phyloP scores from a whole-genome alignment of 768 basidiomycete genomes.

The Podaxis sp. region DNA sequence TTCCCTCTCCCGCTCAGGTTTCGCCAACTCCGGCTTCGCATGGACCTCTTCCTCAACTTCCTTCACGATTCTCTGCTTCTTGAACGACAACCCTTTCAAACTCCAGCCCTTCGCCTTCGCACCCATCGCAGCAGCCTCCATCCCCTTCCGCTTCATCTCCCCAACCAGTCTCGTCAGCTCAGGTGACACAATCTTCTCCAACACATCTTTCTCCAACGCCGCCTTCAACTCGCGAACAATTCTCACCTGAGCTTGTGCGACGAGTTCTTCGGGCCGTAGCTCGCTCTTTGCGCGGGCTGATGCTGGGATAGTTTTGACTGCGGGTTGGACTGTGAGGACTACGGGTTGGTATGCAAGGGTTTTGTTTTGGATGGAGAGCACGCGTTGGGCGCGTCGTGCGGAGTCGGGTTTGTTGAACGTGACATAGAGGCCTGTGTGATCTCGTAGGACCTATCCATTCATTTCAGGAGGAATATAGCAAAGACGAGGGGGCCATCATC shows the following conservation, averaged over 20 bases:
- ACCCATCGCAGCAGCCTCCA: conserved; percentile 17
- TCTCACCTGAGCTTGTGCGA: conserved; percentile 53
- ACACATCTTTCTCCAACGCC: conserved; percentile 64
- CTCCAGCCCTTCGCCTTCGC: conserved; percentile 31
- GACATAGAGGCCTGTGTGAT: conserved; percentile 75
- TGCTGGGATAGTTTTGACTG: conserved; percentile 27
- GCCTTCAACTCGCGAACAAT: conserved; percentile 57
- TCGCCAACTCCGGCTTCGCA: conserved; percentile 41
- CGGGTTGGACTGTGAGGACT: conserved; percentile 48
- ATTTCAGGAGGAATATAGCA: too few species aligned
- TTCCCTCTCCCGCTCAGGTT: conserved; percentile 39
- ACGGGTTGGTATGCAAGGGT: conserved; percentile 48
- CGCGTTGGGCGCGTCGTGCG: conserved; percentile 67
- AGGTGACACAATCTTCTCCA: conserved; percentile 55
- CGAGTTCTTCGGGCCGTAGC: conserved; percentile 42
- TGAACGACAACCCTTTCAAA: conserved; percentile 48
- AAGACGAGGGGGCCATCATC: conserved; percentile 11
- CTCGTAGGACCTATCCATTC: conserved; percentile 61
- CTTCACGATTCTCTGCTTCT: conserved; percentile 42
- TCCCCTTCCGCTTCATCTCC: conserved; percentile 47
- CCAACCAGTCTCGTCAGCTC: conserved; percentile 52
- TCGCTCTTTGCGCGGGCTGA: conserved; percentile 36
- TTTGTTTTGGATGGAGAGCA: conserved; percentile 47
- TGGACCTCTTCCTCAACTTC: conserved; percentile 37
- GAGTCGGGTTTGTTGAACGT: conserved; percentile 66